Percentiles rank a stretch among this genome's conserved stretches.
These are phyloP conservation scores for Fusarium sp. DNA, from an alignment of 2,329 filamentous ascomycete genomes.

Conservation along the genomic window DNA sequence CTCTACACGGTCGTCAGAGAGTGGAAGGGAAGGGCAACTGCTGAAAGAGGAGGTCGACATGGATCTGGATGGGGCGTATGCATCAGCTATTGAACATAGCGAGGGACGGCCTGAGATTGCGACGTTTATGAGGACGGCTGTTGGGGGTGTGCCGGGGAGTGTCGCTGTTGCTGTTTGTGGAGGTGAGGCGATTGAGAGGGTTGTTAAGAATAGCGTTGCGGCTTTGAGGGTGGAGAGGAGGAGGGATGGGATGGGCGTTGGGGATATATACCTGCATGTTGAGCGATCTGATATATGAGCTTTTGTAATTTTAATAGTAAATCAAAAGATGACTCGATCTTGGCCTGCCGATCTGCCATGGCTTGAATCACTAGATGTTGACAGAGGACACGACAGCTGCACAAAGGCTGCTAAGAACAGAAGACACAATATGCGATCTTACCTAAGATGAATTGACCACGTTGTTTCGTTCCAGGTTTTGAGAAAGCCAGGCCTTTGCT, in stretches of 20 bases:
- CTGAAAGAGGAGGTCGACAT: constrained; percentile 45
- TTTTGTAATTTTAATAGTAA: constrained; percentile 9
- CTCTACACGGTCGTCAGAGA: constrained; percentile 31
- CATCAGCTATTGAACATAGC: constrained; percentile 35
- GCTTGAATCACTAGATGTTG: too few species aligned
- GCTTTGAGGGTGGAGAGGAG: constrained; percentile 23
- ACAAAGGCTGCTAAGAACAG: too few species aligned
- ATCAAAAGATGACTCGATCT: background rate
- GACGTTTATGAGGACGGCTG: constrained; percentile 33
- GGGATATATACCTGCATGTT: constrained; percentile 41
- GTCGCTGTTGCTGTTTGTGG: constrained; percentile 44
- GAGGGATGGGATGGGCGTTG: constrained; percentile 17
- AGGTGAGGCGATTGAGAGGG: constrained; percentile 37
- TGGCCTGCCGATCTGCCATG: too few species aligned
- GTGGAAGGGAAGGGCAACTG: constrained; percentile 37
- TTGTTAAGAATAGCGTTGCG: constrained; percentile 34
- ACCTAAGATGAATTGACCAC: background rate
- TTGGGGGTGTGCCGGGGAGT: constrained; percentile 31
- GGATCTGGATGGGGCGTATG: constrained; percentile 30
- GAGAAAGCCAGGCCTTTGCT: background rate
- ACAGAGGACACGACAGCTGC: too few species aligned
- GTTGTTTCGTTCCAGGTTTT: background rate
- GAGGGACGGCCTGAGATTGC: constrained; percentile 44
- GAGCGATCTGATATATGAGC: constrained; percentile 41
- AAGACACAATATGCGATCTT: too few species aligned